These are phyloP conservation scores for Astragalus membranaceus DNA, from an alignment of 306 rosid genomes.

Conservation along the genomic window DNA sequence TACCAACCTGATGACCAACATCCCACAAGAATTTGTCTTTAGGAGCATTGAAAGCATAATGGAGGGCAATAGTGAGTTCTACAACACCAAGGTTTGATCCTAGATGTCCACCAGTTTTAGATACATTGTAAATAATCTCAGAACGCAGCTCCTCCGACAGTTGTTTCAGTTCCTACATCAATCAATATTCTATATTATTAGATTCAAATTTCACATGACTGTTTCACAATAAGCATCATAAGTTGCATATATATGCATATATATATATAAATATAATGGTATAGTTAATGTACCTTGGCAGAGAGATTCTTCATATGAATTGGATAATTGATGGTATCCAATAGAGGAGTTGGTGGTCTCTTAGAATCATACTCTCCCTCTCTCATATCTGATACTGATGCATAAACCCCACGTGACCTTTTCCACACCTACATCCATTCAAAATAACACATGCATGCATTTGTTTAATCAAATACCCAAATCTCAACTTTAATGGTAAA, in stretches of 20 bases:
- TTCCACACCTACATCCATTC: constrained; percentile 42
- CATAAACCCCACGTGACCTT: constrained; percentile 47
- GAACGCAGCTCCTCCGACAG: constrained; percentile 78
- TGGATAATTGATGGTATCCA: constrained; percentile 89
- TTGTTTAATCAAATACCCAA: constrained; percentile 21
- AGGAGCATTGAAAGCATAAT: constrained; percentile 83
- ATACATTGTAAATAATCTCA: constrained; percentile 82
- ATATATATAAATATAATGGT: too few species aligned
- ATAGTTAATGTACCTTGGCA: constrained; percentile 39
- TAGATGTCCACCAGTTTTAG: constrained; percentile 86
- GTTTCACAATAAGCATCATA: neutral
- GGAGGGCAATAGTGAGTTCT: constrained; percentile 93
- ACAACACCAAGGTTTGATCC: constrained; percentile 98
- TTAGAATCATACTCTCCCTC: constrained; percentile 46
- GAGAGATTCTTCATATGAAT: constrained; percentile 91
- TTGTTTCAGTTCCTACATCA: constrained; percentile 70
- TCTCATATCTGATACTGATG: constrained; percentile 57
- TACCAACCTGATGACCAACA: constrained; percentile 89
- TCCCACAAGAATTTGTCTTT: constrained; percentile 90
- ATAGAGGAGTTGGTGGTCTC: constrained; percentile 78
- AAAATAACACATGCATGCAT: constrained; percentile 19
- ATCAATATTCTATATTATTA: neutral
- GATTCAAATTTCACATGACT: neutral
- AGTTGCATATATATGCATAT: neutral
- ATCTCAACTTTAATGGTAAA: neutral